Percentiles rank a stretch among this genome's conserved stretches.
phyloP scores from a whole-genome alignment of 1,139 yeast genomes.

The Geotrichum phurueaensis region DNA sequence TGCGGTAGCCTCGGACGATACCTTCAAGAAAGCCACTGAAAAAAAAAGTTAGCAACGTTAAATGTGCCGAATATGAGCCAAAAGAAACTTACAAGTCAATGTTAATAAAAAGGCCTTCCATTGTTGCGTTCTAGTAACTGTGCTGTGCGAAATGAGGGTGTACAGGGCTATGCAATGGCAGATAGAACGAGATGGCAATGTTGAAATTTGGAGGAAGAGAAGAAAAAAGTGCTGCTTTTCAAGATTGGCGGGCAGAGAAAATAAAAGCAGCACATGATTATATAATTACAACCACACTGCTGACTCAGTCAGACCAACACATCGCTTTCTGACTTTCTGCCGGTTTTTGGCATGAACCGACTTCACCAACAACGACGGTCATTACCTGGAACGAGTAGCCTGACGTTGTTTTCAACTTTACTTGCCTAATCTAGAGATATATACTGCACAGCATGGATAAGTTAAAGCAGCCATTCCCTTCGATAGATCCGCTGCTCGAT shows the following conservation, averaged over 20 bases:
- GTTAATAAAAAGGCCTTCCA: slow-evolving; percentile 89
- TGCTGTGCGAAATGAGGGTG: not conserved
- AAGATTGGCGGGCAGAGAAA: not conserved
- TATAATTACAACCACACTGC: not conserved
- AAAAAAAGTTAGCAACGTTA: not conserved
- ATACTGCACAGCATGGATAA: not conserved
- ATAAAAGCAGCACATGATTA: not conserved
- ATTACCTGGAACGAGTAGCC: not conserved
- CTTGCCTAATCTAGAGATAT: not conserved
- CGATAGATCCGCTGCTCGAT: slow-evolving; percentile 26
- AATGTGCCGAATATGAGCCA: not conserved
- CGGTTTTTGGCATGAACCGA: not conserved
- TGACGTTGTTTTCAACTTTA: not conserved
- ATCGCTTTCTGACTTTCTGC: not conserved
- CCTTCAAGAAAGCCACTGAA: slow-evolving; percentile 83
- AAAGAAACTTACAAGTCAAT: slow-evolving; percentile 48
- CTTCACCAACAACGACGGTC: not conserved
- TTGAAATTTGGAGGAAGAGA: not conserved
- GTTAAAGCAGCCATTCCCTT: not conserved
- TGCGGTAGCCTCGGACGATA: slow-evolving; percentile 86
- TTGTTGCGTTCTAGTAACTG: slow-evolving; percentile 27
- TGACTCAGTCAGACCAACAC: not conserved
- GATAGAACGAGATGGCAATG: not conserved
- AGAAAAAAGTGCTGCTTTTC: slow-evolving; percentile 8
- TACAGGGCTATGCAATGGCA: not conserved